These are phyloP conservation scores for Quercus robur DNA, from an alignment of 306 rosid genomes.

Conservation along the genomic window DNA sequence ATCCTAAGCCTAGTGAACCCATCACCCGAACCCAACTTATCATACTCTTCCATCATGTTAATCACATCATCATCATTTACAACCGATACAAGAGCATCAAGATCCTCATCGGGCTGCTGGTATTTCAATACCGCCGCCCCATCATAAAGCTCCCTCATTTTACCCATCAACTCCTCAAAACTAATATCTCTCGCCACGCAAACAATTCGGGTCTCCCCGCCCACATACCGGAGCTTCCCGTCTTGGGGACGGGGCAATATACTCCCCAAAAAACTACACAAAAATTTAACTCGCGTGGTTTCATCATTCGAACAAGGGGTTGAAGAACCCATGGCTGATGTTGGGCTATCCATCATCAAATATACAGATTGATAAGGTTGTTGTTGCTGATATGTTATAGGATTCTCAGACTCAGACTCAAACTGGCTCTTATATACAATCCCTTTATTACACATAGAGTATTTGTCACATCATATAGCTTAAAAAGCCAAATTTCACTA, in stretches of 20 bases:
- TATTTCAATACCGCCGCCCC: conserved; percentile 80
- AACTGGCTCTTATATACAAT: conserved; percentile 49
- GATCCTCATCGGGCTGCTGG: conserved; percentile 98
- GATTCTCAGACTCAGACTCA: conserved; percentile 23
- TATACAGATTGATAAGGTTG: conserved; percentile 26
- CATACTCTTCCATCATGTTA: conserved; percentile 99
- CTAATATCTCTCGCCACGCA: conserved; percentile 60
- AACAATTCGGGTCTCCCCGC: conserved; percentile 97
- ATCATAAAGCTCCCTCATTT: conserved; percentile 87
- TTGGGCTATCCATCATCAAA: conserved; percentile 71
- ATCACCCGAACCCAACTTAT: conserved; percentile 81
- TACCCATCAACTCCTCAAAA: conserved; percentile 85
- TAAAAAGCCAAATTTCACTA: conserved; percentile 11
- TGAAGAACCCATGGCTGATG: conserved; percentile 29
- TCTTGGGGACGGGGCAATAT: conserved; percentile 99
- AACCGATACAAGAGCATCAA: conserved; percentile 94
- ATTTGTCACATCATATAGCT: conserved; percentile 35
- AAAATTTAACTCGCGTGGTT: conserved; percentile 71
- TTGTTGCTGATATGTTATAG: conserved; percentile 37
- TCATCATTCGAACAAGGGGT: conserved; percentile 52
- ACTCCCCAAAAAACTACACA: conserved; percentile 85
- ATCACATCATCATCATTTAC: conserved; percentile 92
- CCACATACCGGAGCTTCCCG: conserved; percentile 91
- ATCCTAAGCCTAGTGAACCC: conserved; percentile 95
- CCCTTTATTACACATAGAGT: conserved; percentile 57